Conservation (phyloP, 805 yeast genomes). For the Candida nitratophila region DNA sequence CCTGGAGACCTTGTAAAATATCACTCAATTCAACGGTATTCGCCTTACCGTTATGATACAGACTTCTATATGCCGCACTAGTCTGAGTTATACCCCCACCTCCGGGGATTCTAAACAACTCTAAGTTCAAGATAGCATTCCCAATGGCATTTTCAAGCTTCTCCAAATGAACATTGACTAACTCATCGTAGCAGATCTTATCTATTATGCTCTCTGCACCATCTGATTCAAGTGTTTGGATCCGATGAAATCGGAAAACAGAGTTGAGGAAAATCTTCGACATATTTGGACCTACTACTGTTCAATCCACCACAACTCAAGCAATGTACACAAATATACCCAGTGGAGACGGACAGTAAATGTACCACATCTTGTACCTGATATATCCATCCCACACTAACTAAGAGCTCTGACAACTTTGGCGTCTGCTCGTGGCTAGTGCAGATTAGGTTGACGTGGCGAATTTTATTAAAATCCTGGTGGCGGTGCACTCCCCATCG, state of each 20-base stretch:
- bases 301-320: too few relatives aligned
- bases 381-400: too few relatives aligned
- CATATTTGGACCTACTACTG: constrained; percentile 9
- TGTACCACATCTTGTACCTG: too few relatives aligned
- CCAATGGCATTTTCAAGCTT: constrained; percentile 13
- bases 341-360: not conserved
- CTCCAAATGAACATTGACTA: constrained; percentile 11
- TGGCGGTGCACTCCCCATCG: too few relatives aligned
- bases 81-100: not conserved
- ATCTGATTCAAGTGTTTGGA: constrained; percentile 6
- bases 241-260: constrained; percentile 13
- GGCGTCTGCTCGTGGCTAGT: too few relatives aligned
- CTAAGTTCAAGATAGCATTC: constrained; percentile 14
- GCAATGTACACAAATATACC: too few relatives aligned
- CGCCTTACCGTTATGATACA: not conserved
- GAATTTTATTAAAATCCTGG: too few relatives aligned
- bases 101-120: constrained; percentile 10
- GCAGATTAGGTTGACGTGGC: too few relatives aligned
- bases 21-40: constrained; percentile 4
- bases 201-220: constrained; percentile 14
- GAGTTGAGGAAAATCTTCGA: constrained; percentile 22
- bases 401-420: too few relatives aligned
- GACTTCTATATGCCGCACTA: constrained; percentile 1
- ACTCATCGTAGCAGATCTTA: constrained; percentile 17
- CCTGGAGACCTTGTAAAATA: constrained; percentile 13